A percentile compares a stretch with the other conserved stretches of the same genome.
phyloP scores from a whole-genome alignment of 345 rosid species.

The Citrus glauca region DNA sequence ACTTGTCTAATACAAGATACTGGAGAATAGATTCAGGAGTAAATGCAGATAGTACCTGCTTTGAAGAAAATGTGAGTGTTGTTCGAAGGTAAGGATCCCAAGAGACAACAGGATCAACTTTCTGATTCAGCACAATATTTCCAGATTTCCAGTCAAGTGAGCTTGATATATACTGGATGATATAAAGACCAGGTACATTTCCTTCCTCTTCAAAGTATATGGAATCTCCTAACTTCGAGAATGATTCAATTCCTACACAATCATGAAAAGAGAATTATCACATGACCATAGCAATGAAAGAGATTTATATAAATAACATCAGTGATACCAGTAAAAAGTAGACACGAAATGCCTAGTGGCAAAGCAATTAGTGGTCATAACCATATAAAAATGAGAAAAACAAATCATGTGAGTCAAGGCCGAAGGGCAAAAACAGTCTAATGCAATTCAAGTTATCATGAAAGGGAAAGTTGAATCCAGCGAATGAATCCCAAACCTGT shows the following conservation, averaged over 20 bases:
- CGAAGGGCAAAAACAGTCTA: background rate
- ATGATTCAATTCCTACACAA: conserved; percentile 73
- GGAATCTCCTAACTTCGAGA: conserved; percentile 95
- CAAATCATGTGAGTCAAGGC: background rate
- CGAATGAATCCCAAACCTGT: conserved; percentile 48
- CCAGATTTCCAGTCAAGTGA: conserved; percentile 74
- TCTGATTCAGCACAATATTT: conserved; percentile 51
- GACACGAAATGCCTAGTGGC: background rate
- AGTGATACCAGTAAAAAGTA: background rate
- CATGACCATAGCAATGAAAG: background rate
- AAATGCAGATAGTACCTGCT: conserved; percentile 33
- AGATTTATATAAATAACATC: conserved; percentile 1
- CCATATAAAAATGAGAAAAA: background rate
- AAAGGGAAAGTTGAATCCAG: background rate
- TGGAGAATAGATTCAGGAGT: background rate
- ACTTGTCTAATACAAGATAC: background rate
- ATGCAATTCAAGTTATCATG: background rate
- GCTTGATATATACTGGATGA: conserved; percentile 83
- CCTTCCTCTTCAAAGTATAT: conserved; percentile 87
- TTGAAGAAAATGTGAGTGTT: conserved; percentile 42
- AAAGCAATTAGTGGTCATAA: background rate
- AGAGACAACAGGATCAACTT: conserved; percentile 65
- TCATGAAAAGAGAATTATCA: conserved; percentile 6
- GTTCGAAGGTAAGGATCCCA: conserved; percentile 65
- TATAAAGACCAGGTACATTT: conserved; percentile 57